Evolutionary conservation across 176 grass and related monocot species (phyloP).

Genomic region (Oryza coarctata): DNA sequence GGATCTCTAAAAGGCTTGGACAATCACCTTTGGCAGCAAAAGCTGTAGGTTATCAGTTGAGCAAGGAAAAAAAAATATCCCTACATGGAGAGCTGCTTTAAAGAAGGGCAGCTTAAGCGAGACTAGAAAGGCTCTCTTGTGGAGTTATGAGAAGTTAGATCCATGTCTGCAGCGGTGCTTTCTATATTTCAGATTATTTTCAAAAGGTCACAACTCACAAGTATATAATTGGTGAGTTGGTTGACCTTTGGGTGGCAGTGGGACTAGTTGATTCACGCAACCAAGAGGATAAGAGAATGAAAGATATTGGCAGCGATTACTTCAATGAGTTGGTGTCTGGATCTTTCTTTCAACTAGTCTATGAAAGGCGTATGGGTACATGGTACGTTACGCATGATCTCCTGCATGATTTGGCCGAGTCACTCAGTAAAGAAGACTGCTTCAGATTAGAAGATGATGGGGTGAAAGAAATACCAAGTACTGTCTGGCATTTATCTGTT

Average conservation of each 20-base stretch:
- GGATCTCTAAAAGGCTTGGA: neutral
- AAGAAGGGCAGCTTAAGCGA: neutral
- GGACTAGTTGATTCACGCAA: neutral
- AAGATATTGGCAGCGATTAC: neutral
- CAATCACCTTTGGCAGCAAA: slow-evolving; percentile 25
- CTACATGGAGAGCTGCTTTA: neutral
- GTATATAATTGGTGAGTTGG: neutral
- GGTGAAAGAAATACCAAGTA: neutral
- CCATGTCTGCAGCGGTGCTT: slow-evolving; percentile 12
- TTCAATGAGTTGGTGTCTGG: neutral
- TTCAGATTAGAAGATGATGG: slow-evolving; percentile 29
- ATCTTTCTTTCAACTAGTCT: neutral
- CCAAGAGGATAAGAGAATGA: neutral
- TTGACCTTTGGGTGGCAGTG: neutral
- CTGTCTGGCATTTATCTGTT: neutral
- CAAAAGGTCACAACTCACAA: neutral
- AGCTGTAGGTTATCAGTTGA: slow-evolving; percentile 7
- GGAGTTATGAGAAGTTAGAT: slow-evolving; percentile 38
- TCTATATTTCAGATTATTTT: slow-evolving; percentile 12
- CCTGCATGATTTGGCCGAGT: neutral
- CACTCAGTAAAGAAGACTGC: neutral
- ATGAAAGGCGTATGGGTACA: no score
- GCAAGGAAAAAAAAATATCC: accelerated
- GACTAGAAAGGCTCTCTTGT: neutral
- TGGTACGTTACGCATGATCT: neutral